Base-by-base conservation (phyloP, 768 basidiomycete genomes). In the Leccinum subgranulosum region DNA sequence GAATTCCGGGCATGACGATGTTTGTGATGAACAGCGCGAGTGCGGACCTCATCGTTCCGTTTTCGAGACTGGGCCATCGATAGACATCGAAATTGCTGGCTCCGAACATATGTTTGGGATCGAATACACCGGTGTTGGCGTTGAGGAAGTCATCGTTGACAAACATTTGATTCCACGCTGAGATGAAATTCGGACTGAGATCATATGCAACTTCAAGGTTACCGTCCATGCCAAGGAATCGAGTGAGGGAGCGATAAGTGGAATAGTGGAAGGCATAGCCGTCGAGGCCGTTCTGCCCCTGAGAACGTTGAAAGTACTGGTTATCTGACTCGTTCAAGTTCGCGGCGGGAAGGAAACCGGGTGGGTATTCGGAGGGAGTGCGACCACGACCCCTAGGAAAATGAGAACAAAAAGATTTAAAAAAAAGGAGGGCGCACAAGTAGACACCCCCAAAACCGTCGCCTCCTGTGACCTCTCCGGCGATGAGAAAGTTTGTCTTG, bases 141-240 rank as follows among this genome's bases (percentile, higher is more conserved):
- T 96, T 95, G 51, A 96, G 59, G 64, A 96, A 87, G 66, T 97
- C 94, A 66, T 96, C 86, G 71, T 84, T 81, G 65, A 91, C 85
- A 65, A 93, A 88, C 84, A 96, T 93, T 71, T 92, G 76, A 69
- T 94, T 93, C 94, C 94, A 97, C 0, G 92, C 87, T 0, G 85
- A 87, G 73, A 94, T 77, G 65, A 96, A 94, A 73, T 96, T 92
- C 70, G 77, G 73, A 64, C 85, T 79, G 29, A 92, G 74, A 67
- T 97, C 94, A 72, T 88, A 95, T 10, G 92, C 94, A 53, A 93
- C 94, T 60, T 88, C 82, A 33, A 97, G 78, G 70, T 97, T 96
- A 65, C 94, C 94, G 68, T 97, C 94, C 93, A 96, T 95, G 53
- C 94, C 94, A 49, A 96, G 80, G 77, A 94, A 92, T 51, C 94